Evolutionary conservation across 306 rosid genomes (phyloP), one percentile per base, ranked within the genome.

Genomic region (Pachyrhizus erosus): DNA sequence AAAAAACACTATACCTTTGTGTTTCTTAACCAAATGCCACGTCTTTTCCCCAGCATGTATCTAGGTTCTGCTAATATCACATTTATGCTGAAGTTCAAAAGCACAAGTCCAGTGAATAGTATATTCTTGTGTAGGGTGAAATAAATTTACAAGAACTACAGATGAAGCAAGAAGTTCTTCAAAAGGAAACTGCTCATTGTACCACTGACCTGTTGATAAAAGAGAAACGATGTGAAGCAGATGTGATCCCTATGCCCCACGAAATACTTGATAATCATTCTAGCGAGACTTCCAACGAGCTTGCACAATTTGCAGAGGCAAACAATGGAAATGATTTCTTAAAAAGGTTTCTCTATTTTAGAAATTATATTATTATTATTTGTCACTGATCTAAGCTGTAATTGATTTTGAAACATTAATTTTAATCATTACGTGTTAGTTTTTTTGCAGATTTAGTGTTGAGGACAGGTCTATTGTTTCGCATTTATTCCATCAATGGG

Each of bases 401-500:
- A 12, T 14, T 86, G 23, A 15, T 45, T 51, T 80, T 65, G 52
- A 65, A 71, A 83, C 45, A 23, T 70, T 73, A 60, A 48, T 70
- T 71, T 71, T 33, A 74, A 34, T 49, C 23, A 62, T 57, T 9
- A 42, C 58, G 43, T 85, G 26, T 74, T 34, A 81, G 61, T 77
- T 81, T 43, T 43, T 64, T 84, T 76, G 48, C 83, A 95, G 99
- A 87, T 95, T 95, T 77, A 23, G 75, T 75, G 93, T 91, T 21
- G 96, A 95, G 49, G 91, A 91, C 26, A 91, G 98, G 87, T 88
- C 96, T 76, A 76, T 87, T 76, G 83, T 95, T 76, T 93, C 99
- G 52, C 96, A 93, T 51, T 57, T 95, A 84, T 95, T 95, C 82
- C 94, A 92, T 85, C 91, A 93, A 75, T 95, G 99, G 98, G 96